These are phyloP conservation scores for Trichoderma sp. DNA, from an alignment of 2,329 filamentous ascomycete species.

Conservation along the genomic window DNA sequence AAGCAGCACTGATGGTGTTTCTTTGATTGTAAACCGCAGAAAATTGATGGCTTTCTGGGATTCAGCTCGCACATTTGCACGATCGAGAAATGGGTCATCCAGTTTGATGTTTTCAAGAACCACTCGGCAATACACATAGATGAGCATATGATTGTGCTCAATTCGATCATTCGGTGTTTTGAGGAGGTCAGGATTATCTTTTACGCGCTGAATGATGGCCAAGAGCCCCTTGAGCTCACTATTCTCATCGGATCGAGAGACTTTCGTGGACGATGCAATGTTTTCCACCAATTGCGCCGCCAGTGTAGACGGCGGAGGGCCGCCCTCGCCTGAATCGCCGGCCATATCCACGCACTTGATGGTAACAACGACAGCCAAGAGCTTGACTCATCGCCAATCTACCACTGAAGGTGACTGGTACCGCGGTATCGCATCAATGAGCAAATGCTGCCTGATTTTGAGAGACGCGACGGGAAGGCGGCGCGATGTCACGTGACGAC, in stretches of 20 bases:
- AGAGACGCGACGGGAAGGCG: conserved; percentile 31
- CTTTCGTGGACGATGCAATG: conserved; percentile 67
- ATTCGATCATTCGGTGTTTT: conserved; percentile 67
- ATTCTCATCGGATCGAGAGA: conserved; percentile 66
- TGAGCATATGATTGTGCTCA: conserved; percentile 80
- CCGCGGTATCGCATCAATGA: neutral
- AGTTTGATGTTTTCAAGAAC: conserved; percentile 71
- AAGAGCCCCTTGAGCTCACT: conserved; percentile 76
- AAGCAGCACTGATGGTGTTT: conserved; percentile 71
- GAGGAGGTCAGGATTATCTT: conserved; percentile 57
- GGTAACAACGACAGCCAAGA: conserved; percentile 32
- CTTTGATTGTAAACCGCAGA: conserved; percentile 72
- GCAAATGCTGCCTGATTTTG: neutral
- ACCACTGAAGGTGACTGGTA: conserved; percentile 34
- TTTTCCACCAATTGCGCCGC: conserved; percentile 86
- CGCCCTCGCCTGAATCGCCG: conserved; percentile 31
- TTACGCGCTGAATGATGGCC: conserved; percentile 58
- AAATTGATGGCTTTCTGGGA: conserved; percentile 77
- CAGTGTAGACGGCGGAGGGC: conserved; percentile 74
- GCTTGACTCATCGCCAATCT: conserved; percentile 38
- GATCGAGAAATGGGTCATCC: conserved; percentile 69
- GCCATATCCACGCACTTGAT: conserved; percentile 29
- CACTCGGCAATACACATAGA: conserved; percentile 81
- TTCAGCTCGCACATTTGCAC: conserved; percentile 59
- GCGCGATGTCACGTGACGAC: conserved; percentile 34